Evolutionary conservation across 345 rosid genomes (phyloP), one percentile per base, ranked within the genome.

Genomic region (Litchi chinensis): DNA sequence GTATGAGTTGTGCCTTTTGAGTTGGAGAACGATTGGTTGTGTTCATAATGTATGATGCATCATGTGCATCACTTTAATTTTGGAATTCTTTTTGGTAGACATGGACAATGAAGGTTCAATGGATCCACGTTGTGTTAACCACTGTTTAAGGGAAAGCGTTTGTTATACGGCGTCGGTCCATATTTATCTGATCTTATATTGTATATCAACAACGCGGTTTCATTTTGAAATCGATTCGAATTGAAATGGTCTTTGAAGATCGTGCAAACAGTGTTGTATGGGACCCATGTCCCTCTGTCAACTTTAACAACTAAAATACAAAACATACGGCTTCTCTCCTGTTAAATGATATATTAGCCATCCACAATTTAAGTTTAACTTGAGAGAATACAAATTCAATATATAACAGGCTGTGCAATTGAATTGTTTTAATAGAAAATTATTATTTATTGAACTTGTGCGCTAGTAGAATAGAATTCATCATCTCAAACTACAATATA

Each of bases 201-300:
- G 1, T 46, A 46, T 11, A 46, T 7, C 8, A 46, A 46, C 52
- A 65, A 75, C 73, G 79, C 79, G 72, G 50, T 67, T 76, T 76
- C 72, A 15, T 39, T 67, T 66, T 52, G 65, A 76, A 76, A 65
- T 46, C 6, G 41, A 63, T 65, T 32, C 32, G 19, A 65, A 75
- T 24, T 48, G 9, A 76, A 76, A 52, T 5, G 71, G 65, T 52
- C 65, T 50, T 76, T 12, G 28, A 57, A 76, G 65, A 21, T 52
- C 65, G 79, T 66, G 79, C 79, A 67, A 65, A 39, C 65, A 52
- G 54, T 66, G 24, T 22, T 3, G 12, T 12, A 5, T 52, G 73
- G 78, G 79, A 37, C 73, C 79, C 73, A 54, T n/a, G 15, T 54
- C 52, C 54, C 8, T 65, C 72, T 50, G 71, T 46, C 64, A 65